Evolutionary conservation across 2,329 filamentous ascomycete species (phyloP).

Genomic region (Cytospora mali): DNA sequence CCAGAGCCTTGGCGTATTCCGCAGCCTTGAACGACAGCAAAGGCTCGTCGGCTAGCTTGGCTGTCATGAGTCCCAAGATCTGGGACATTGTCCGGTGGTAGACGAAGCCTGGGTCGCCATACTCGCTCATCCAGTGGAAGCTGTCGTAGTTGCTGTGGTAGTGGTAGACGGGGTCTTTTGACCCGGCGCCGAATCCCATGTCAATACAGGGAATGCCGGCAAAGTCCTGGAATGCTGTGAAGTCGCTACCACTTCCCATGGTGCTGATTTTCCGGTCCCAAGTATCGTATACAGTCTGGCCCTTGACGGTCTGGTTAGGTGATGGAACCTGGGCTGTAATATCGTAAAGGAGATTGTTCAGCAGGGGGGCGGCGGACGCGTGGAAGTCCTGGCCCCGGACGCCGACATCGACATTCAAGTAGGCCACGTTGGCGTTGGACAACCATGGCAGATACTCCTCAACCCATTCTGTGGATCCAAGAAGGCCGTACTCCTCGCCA

Average conservation of each 20-base stretch:
- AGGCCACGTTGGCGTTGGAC: constrained; percentile 68
- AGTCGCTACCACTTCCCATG: constrained; percentile 68
- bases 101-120: constrained; percentile 67
- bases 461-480: constrained; percentile 86
- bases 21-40: constrained; percentile 66
- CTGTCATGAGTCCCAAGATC: constrained; percentile 63
- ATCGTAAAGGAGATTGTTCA: constrained; percentile 56
- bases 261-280: constrained; percentile 54
- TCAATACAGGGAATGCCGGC: constrained; percentile 51
- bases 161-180: constrained; percentile 63
- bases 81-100: constrained; percentile 71
- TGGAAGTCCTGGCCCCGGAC: constrained; percentile 54
- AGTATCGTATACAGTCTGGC: constrained; percentile 44
- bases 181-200: constrained; percentile 51
- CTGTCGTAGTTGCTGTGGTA: constrained; percentile 87
- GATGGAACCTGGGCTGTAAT: constrained; percentile 26
- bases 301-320: constrained; percentile 36
- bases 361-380: constrained; percentile 63
- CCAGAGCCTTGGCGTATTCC: constrained; percentile 64
- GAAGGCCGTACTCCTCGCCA: constrained; percentile 75
- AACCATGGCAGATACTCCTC: constrained; percentile 83
- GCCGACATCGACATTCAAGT: constrained; percentile 76
- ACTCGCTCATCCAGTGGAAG: constrained; percentile 81
- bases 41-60: constrained; percentile 62
- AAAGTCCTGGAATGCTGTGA: constrained; percentile 69